Conservation (phyloP, 768 basidiomycete species). For the Suillus sp. region DNA sequence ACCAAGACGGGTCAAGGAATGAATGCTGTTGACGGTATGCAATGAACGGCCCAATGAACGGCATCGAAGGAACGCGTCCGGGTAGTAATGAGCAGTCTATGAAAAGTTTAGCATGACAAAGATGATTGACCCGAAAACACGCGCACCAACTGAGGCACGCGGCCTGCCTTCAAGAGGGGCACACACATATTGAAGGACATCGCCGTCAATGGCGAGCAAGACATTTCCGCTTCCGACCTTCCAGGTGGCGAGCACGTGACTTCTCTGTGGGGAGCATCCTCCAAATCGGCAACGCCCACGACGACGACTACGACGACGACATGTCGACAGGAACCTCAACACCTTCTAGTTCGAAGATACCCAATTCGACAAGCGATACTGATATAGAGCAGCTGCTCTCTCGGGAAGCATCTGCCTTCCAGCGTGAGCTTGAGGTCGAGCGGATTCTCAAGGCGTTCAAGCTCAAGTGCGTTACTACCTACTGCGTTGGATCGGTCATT, state of each 20-base stretch:
- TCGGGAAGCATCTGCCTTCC: slow-evolving; percentile 81
- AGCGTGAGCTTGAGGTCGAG: slow-evolving; percentile 86
- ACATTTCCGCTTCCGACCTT: neutral
- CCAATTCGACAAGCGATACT: slow-evolving; percentile 36
- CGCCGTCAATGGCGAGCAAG: slow-evolving; percentile 6
- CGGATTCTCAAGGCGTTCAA: slow-evolving; percentile 95
- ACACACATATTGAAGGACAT: slow-evolving; percentile 14
- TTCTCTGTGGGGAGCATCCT: neutral
- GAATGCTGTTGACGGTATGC: slow-evolving; percentile 4
- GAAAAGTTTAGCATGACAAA: neutral
- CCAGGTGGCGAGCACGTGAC: slow-evolving; percentile 22
- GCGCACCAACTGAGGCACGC: neutral
- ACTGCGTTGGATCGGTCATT: neutral
- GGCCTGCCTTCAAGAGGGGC: neutral
- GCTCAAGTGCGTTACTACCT: slow-evolving; percentile 68
- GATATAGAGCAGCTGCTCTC: slow-evolving; percentile 83
- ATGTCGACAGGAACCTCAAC: slow-evolving; percentile 26
- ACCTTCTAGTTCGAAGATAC: slow-evolving; percentile 22
- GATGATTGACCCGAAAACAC: neutral
- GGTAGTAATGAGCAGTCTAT: slow-evolving; percentile 5
- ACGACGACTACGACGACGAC: neutral
- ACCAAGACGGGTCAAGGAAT: neutral
- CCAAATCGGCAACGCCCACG: neutral
- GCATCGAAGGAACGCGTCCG: neutral
- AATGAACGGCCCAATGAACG: neutral